Evolutionary conservation across 352 stramenopile species (phyloP), one percentile per base, ranked within the genome.

Genomic region (Phytophthora sp.): DNA sequence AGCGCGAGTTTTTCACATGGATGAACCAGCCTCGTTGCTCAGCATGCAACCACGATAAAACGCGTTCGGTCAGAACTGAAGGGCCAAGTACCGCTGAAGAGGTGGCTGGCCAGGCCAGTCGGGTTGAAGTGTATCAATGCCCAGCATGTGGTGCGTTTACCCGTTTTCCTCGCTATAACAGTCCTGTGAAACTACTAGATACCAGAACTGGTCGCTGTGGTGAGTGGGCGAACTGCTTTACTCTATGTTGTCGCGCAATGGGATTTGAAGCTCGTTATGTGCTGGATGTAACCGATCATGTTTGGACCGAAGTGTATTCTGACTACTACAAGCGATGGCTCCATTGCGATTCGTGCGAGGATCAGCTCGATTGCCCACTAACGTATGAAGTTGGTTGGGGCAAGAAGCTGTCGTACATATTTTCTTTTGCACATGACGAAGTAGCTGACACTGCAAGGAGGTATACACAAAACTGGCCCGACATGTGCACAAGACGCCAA

Each of bases 331-430:
- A 91, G 54, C 72, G 88, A 46, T 98, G 94, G 94, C 64, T 98
- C n/a, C 94, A 98, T 72, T 96, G 87, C 27, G 96, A 99, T 76
- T 84, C 84, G 2, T 99, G 96, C 66, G 96, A 99, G 80, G 81
- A 96, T 26, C 77, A 98, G 43, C 86, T 98, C 24, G 91, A 98
- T 62, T 80, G 84, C 56, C 90, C 94, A 10, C 81, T 96, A 18
- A 98, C 97, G 37, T 99, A 99, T 56, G 96, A 99, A 73, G 77
- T 95, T 50, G 96, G 94, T 10, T 98, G 96, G 94, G 94, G 93
- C 1, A 99, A 99, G 52, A 88, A 97, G 32, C 69, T 98, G 0
- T 94, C 82, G 52, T 98, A 98, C 63, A 92, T 98, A 28, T 89
- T 98, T 58, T 94, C 94, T 5, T 90, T 96, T 44, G 79, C 76